Evolutionary conservation across 164 flowering plant species (phyloP).

Genomic region (Pachysandra terminalis): DNA sequence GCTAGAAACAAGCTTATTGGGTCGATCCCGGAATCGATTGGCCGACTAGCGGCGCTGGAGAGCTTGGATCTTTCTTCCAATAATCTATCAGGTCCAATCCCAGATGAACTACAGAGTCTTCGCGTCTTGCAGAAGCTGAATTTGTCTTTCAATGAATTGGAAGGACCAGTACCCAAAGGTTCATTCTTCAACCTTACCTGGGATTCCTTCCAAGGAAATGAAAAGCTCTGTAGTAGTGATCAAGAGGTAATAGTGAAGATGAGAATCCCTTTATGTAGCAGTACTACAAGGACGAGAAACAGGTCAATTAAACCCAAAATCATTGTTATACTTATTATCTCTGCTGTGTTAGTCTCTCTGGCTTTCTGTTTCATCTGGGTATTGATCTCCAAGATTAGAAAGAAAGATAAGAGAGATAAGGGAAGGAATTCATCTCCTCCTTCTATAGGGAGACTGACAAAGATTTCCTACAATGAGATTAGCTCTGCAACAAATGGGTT

Average conservation of each 20-base stretch:
- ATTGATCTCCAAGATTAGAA: background rate
- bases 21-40: background rate
- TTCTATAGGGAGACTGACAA: background rate
- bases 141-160: constrained; percentile 8
- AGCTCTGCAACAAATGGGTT: constrained; percentile 4
- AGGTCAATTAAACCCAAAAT: background rate
- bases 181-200: background rate
- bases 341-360: background rate
- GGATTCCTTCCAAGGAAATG: constrained; percentile 6
- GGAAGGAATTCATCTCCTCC: background rate
- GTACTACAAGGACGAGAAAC: background rate
- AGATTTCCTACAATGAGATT: constrained; percentile 8
- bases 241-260: background rate
- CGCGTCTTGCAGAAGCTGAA: background rate
- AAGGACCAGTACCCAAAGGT: constrained; percentile 2
- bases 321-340: background rate
- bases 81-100: constrained; percentile 4
- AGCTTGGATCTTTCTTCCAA: background rate
- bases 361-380: background rate
- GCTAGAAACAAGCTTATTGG: constrained; percentile 7
- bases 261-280: constrained; percentile 1
- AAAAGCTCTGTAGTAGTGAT: constrained; percentile 1
- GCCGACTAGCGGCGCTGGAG: background rate
- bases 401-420: background rate
- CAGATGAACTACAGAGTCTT: background rate